Evolutionary conservation across 176 grass and related monocot species (phyloP), one percentile per base, ranked within the genome.

Genomic region (Cenchrus fungigraminus): DNA sequence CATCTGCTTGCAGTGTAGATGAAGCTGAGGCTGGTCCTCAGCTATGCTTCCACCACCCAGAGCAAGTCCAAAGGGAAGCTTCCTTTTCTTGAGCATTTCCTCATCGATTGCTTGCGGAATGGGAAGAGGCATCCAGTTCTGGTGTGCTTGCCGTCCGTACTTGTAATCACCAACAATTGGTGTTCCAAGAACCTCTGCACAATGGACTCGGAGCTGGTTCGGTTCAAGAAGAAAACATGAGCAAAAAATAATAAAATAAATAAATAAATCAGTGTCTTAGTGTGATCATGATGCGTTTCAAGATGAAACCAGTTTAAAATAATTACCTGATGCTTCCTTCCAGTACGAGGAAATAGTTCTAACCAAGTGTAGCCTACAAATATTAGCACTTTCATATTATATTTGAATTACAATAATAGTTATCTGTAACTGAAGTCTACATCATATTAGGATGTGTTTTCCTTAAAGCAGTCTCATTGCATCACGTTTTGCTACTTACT

Each of bases 1-100:
- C 96, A 98, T 93, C 77, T 98, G 95, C 83, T 98, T 95, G 85
- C 96, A 98, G 68, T 98, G 96, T 16, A 98, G 86, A 89, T 98
- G 96, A 80, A 98, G 20, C 68, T 78, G 84, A 28, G 89, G 96
- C 49, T 73, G 83, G 73, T 82, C 71, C 73, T 98, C 96, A 0
- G 74, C 53, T 5, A 94, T 40, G 59, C 90, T 95, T 71, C 93
- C 89, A 0, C 93, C 91, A 46, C 91, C 88, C 37, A 86, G 58
- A n/a, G 77, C 31, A 66, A 98, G 94, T 10, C 91, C 91, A 76
- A 98, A 95, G 32, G 93, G 96, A 89, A 95, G 87, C 83, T 90
- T 91, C 65, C 60, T 51, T 59, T 86, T 91, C 74, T 52, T 67
- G 62, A 86, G 65, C 72, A 74, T 82, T 74, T 84, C 84, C 34